These are phyloP conservation scores for Elsinoe batatas DNA, from an alignment of 2,329 filamentous ascomycete species.

Conservation along the genomic window DNA sequence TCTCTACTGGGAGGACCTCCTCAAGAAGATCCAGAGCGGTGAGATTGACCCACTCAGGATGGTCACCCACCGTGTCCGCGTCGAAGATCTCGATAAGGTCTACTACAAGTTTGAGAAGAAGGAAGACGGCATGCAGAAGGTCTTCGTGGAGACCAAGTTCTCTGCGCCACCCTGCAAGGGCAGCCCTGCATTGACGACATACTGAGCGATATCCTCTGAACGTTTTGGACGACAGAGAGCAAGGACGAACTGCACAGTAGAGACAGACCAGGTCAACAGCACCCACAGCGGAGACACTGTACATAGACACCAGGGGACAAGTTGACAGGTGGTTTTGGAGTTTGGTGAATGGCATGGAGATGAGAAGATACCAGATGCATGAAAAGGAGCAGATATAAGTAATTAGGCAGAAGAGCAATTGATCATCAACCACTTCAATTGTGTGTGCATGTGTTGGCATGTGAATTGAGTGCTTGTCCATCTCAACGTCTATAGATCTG, in stretches of 20 bases:
- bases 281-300: not conserved
- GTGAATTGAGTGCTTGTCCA: not conserved
- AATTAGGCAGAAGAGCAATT: not conserved
- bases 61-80: slow-evolving; percentile 62
- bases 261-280: not conserved
- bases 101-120: slow-evolving; percentile 57
- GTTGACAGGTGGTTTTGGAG: not conserved
- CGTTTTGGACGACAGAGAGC: not conserved
- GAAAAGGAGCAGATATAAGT: not conserved
- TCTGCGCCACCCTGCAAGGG: slow-evolving; percentile 42
- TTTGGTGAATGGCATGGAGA: not conserved
- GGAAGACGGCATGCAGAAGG: slow-evolving; percentile 70
- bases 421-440: not conserved
- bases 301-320: not conserved
- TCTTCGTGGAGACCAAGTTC: slow-evolving; percentile 55
- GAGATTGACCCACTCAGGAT: slow-evolving; percentile 69
- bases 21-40: slow-evolving; percentile 55
- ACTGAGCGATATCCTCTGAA: slow-evolving; percentile 17
- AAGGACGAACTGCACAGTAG: not conserved
- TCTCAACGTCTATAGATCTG: no score
- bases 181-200: slow-evolving; percentile 43
- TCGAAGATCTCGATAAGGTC: slow-evolving; percentile 43
- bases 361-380: slow-evolving; percentile 6
- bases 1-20: slow-evolving; percentile 72
- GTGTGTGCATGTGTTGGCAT: not conserved